phyloP scores from a whole-genome alignment of 2,329 filamentous ascomycete genomes.

The Fusarium circinatum region DNA sequence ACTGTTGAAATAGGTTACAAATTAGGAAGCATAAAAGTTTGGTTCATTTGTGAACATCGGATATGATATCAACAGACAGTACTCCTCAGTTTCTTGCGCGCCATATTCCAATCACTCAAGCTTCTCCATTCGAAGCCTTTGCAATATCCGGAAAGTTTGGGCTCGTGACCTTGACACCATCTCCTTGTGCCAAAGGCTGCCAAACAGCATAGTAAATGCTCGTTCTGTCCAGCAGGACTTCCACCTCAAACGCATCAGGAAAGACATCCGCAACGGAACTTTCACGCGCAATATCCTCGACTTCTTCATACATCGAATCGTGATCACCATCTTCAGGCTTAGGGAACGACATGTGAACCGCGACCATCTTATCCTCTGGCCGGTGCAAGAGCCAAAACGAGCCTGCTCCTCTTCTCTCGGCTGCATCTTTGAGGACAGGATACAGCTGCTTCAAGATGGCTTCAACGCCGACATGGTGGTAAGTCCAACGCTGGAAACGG shows the following conservation, averaged over 20 bases:
- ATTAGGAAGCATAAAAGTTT: not conserved
- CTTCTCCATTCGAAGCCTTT: not conserved
- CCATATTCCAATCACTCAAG: not conserved
- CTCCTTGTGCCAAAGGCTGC: slow-evolving; percentile 7
- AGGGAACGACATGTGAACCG: slow-evolving; percentile 24
- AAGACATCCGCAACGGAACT: slow-evolving; percentile 12
- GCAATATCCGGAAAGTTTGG: slow-evolving; percentile 25
- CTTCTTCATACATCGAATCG: not conserved
- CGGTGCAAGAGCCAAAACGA: slow-evolving; percentile 36
- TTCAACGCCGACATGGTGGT: slow-evolving; percentile 11
- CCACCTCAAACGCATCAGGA: slow-evolving; percentile 12
- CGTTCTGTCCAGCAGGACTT: slow-evolving; percentile 11
- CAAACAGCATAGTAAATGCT: slow-evolving; percentile 29
- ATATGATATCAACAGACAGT: not conserved
- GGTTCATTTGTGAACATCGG: not conserved
- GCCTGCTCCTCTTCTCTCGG: slow-evolving; percentile 16
- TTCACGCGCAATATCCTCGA: not conserved
- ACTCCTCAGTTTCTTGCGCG: not conserved
- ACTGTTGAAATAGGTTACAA: slow-evolving; percentile 1
- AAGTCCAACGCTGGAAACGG: slow-evolving; percentile 36
- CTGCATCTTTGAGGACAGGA: slow-evolving; percentile 28
- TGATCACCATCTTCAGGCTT: not conserved
- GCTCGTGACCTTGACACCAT: slow-evolving; percentile 14
- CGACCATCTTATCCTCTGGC: slow-evolving; percentile 28
- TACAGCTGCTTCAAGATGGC: slow-evolving; percentile 31